A percentile compares a stretch with the other conserved stretches of the same genome.
These are phyloP conservation scores for Candida dajiaensis DNA, from an alignment of 805 yeast genomes.

Conservation along the genomic window DNA sequence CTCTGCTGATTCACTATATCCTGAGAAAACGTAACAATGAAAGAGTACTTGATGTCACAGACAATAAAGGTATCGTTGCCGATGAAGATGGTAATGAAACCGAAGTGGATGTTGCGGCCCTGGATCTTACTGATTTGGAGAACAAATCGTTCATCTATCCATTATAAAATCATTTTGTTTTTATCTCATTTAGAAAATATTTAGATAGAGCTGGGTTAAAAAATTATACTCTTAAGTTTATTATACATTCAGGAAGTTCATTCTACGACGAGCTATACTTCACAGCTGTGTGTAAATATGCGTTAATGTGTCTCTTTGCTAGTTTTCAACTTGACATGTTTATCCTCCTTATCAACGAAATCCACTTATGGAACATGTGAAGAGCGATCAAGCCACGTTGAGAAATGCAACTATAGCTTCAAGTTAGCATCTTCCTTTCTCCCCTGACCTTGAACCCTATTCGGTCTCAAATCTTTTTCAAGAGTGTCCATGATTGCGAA, in stretches of 20 bases:
- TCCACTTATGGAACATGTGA: too few species aligned
- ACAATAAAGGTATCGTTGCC: conserved; percentile 21
- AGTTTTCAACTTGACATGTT: too few species aligned
- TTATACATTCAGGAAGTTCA: not conserved
- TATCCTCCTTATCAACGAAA: too few species aligned
- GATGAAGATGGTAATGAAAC: conserved; percentile 27
- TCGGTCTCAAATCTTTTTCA: too few species aligned
- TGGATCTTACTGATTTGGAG: conserved; percentile 48
- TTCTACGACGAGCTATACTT: not conserved
- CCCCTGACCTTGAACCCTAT: too few species aligned
- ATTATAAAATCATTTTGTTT: conserved; percentile 14
- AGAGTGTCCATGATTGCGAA: too few species aligned
- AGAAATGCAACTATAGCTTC: too few species aligned
- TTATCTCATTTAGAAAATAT: too few species aligned
- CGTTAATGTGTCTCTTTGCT: not conserved
- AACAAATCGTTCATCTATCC: conserved; percentile 47
- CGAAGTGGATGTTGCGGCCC: conserved; percentile 34
- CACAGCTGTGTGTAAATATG: not conserved
- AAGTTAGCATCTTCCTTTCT: too few species aligned
- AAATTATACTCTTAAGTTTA: too few species aligned
- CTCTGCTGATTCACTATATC: conserved; percentile 38
- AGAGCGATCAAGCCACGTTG: too few species aligned
- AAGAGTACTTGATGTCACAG: conserved; percentile 11
- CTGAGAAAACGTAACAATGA: conserved; percentile 22
- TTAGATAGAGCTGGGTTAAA: not conserved